These are phyloP conservation scores for Hymenoscyphus linearis DNA, from an alignment of 2,329 filamentous ascomycete genomes.

Conservation along the genomic window DNA sequence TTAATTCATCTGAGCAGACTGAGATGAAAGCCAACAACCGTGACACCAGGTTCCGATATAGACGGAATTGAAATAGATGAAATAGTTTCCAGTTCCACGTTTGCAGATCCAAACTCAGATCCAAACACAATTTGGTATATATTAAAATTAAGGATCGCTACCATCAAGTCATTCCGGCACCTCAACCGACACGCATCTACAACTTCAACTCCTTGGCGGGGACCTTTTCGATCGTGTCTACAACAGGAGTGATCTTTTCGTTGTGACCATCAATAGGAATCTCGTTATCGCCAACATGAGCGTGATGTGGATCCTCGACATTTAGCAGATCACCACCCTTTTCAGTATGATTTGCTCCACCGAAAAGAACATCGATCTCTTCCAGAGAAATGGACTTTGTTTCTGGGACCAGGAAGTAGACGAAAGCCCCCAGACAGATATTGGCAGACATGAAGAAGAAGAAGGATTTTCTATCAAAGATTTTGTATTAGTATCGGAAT, in stretches of 20 bases:
- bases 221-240: not conserved
- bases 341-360: constrained; percentile 28
- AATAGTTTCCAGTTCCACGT: not conserved
- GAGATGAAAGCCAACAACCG: not conserved
- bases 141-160: not conserved
- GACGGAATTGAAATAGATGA: not conserved
- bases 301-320: constrained; percentile 20
- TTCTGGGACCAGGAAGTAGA: constrained; percentile 49
- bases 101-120: not conserved
- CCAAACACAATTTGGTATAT: not conserved
- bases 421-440: constrained; percentile 42
- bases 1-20: too few relatives aligned
- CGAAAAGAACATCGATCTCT: constrained; percentile 52
- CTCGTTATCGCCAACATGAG: constrained; percentile 7
- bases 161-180: not conserved
- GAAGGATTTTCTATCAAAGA: constrained; percentile 21
- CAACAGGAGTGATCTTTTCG: constrained; percentile 1
- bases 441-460: constrained; percentile 52
- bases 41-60: not conserved
- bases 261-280: constrained; percentile 32
- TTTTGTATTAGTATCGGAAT: constrained; percentile 2
- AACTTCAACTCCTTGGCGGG: constrained; percentile 2
- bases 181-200: not conserved
- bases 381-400: constrained; percentile 51
- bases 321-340: constrained; percentile 28